Evolutionary conservation across 169 alveolate species (phyloP).

Genomic region (Eimeria praecox): DNA sequence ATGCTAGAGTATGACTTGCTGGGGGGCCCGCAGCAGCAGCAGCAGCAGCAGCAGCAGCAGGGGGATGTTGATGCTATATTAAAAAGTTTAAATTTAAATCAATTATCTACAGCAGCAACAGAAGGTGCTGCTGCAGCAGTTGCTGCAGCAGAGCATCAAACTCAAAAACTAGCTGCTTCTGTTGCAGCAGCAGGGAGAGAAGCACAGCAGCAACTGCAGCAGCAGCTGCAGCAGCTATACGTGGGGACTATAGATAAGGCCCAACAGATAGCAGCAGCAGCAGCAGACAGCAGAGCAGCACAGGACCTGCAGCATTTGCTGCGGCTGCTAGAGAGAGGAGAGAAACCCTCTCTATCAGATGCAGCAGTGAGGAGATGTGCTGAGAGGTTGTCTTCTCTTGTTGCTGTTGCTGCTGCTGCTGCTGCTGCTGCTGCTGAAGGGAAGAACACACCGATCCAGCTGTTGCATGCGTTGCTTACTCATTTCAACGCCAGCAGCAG

Average conservation of each 20-base stretch:
- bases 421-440: slow-evolving; percentile 2
- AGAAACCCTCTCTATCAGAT: neutral
- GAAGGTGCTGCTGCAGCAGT: neutral
- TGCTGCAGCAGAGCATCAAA: neutral
- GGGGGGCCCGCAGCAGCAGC: neutral
- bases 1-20: no score
- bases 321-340: neutral
- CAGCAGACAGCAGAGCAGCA: no score
- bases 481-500: no score
- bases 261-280: neutral
- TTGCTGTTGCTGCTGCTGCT: neutral
- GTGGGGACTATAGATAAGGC: neutral
- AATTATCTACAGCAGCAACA: neutral
- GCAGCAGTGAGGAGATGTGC: neutral
- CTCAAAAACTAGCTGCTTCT: neutral
- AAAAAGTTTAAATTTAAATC: neutral
- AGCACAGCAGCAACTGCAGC: neutral
- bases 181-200: neutral
- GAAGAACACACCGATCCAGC: no score
- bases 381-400: neutral
- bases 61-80: no score
- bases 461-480: no score
- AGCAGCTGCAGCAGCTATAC: neutral
- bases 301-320: no score
- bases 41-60: no score